Percentiles rank a stretch among this genome's conserved stretches.
phyloP scores from a whole-genome alignment of 768 basidiomycete species.

The Auricularia auricula-judae region DNA sequence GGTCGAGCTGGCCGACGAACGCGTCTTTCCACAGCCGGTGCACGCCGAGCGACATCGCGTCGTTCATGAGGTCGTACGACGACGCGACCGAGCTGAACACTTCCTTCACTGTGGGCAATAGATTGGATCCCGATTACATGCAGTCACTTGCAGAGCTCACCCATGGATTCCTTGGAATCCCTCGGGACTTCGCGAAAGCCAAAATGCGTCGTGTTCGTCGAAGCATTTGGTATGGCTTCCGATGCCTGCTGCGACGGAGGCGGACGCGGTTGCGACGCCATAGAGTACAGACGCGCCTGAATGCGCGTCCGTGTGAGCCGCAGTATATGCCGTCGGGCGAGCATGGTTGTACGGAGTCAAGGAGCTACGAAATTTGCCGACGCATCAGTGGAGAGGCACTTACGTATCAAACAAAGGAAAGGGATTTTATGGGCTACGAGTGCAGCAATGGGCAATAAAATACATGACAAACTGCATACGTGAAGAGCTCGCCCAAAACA shows the following conservation, averaged over 20 bases:
- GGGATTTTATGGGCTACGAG: too few species aligned
- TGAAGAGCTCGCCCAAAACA: too few species aligned
- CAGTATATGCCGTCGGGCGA: not conserved
- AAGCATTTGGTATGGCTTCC: not conserved
- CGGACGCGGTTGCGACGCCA: not conserved
- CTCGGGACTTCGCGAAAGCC: not conserved
- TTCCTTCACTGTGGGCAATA: slow-evolving; percentile 46
- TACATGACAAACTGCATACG: too few species aligned
- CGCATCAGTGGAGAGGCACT: too few species aligned
- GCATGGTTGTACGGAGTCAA: not conserved
- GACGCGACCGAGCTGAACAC: slow-evolving; percentile 96
- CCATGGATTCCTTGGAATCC: not conserved
- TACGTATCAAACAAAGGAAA: too few species aligned
- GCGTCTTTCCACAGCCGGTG: slow-evolving; percentile 97
- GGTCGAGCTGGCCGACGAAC: slow-evolving; percentile 64
- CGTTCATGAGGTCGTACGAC: slow-evolving; percentile 97
- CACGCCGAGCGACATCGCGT: slow-evolving; percentile 93
- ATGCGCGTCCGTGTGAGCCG: not conserved
- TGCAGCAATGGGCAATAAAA: too few species aligned
- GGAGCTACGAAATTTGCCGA: too few species aligned
- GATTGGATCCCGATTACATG: not conserved
- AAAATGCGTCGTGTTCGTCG: slow-evolving; percentile 1
- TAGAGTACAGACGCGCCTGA: not conserved
- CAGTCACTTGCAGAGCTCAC: not conserved
- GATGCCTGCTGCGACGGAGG: not conserved